Conservation (phyloP, 164 flowering plant genomes). For the Annona squamosa region DNA sequence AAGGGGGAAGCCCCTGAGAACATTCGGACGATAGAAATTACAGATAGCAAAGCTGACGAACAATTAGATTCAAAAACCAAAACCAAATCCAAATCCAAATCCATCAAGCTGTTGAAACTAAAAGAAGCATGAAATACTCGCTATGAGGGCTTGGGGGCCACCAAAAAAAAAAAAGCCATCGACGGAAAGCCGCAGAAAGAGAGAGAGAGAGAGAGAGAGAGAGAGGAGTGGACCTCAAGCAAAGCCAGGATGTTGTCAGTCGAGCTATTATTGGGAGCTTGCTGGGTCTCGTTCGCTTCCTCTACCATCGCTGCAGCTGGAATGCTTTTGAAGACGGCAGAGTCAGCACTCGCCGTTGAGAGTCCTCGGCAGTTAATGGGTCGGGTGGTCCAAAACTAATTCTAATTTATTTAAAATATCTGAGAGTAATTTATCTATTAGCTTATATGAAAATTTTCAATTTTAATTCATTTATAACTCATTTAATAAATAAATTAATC, state of each 20-base stretch:
- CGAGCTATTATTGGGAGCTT: constrained; percentile 12
- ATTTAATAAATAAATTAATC: no score
- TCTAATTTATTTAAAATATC: no score
- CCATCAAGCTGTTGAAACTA: no score
- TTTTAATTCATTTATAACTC: no score
- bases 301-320: constrained; percentile 5
- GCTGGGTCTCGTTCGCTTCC: constrained; percentile 14
- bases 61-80: background rate
- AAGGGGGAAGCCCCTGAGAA: background rate
- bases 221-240: constrained; percentile 33
- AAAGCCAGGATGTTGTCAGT: constrained; percentile 43
- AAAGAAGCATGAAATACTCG: no score
- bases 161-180: background rate
- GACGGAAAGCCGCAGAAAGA: no score
- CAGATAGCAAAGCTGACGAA: background rate
- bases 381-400: no score
- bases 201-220: background rate
- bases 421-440: no score
- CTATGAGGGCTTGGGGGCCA: no score
- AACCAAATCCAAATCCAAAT: background rate
- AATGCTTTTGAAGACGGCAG: background rate
- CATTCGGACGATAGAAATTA: background rate
- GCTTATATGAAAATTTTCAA: no score
- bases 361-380: no score
- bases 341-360: background rate